Evolutionary conservation across 345 rosid genomes (phyloP), one percentile per base, ranked within the genome.

Genomic region (Iberis pinnata): DNA sequence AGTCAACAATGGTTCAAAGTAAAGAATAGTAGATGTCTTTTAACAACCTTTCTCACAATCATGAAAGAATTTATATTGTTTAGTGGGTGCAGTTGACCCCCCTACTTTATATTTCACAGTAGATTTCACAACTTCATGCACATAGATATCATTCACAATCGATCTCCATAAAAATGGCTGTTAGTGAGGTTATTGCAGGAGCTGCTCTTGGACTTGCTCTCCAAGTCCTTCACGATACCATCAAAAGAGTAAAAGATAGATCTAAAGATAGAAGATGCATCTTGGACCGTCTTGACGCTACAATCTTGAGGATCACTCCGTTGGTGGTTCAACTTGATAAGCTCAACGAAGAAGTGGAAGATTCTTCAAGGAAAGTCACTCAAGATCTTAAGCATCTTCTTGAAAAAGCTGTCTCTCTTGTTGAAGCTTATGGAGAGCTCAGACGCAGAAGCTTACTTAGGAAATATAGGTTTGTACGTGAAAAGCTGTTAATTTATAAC

Each of bases 271-370:
- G 53, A 44, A 45, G 12, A 45, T 58, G 33, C 12, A 59, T 47
- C 27, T 48, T 59, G 27, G 46, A 24, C 12, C 38, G 47, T 16
- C 64, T 59, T 8, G 55, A 59, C 16, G 45, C 24, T 35, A 58
- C 53, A 15, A 12, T 58, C 9, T 2, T 12, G 11, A 46, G 26
- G 37, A 58, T 58, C 35, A 35, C 18, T 15, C 63, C 63, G 1
- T 17, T 46, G 63, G 3, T 58, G 6, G 12, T 1, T 58, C 17
- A 36, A 13, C 9, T 46, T 10, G 54, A 46, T 7, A 16, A 25
- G 9, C 44, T 58, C 16, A 35, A 20, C 16, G 36, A 58, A 58
- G 22, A 22, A 58, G 12, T 3, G 0, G 7, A 12, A 0, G 45
- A 24, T 1, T 37, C 45, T 6, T 9, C 11, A 12, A 58, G 37